Evolutionary conservation across 1,139 yeast genomes (phyloP).

Genomic region (Trichomonascaceae sp.): DNA sequence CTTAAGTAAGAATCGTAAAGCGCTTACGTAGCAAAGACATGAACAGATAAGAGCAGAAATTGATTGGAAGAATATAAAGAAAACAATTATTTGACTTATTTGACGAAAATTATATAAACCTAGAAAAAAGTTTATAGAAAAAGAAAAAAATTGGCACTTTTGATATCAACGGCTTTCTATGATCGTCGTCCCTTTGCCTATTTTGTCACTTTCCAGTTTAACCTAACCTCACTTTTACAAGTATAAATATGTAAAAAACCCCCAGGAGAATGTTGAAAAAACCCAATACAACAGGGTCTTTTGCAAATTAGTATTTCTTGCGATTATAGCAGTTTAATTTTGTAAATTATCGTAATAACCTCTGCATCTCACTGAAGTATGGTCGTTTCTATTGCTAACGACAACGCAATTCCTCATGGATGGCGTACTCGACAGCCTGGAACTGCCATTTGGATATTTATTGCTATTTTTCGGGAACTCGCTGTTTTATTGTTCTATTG

Average conservation of each 20-base stretch:
- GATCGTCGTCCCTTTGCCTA: not conserved
- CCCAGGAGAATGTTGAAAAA: not conserved
- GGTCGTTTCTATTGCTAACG: not conserved
- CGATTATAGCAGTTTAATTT: too few relatives aligned
- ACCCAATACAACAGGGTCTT: not conserved
- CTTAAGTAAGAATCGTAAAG: not conserved
- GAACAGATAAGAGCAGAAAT: not conserved
- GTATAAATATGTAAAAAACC: not conserved
- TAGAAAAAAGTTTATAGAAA: too few relatives aligned
- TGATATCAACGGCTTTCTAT: not conserved
- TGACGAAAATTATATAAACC: not conserved
- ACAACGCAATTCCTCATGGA: not conserved
- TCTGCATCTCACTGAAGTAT: not conserved
- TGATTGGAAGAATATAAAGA: not conserved
- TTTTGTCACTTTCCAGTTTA: not conserved
- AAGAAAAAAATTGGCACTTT: not conserved
- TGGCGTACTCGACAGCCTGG: constrained; percentile 7
- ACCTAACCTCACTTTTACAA: not conserved
- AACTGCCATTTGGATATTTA: not conserved
- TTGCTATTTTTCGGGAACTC: not conserved
- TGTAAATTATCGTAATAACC: not conserved
- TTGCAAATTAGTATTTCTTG: too few relatives aligned
- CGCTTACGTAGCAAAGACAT: not conserved
- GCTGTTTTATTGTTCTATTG: not conserved
- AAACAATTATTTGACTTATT: too few relatives aligned